Conservation (phyloP, 768 basidiomycete species). For the Leccinum disarticulatum region DNA sequence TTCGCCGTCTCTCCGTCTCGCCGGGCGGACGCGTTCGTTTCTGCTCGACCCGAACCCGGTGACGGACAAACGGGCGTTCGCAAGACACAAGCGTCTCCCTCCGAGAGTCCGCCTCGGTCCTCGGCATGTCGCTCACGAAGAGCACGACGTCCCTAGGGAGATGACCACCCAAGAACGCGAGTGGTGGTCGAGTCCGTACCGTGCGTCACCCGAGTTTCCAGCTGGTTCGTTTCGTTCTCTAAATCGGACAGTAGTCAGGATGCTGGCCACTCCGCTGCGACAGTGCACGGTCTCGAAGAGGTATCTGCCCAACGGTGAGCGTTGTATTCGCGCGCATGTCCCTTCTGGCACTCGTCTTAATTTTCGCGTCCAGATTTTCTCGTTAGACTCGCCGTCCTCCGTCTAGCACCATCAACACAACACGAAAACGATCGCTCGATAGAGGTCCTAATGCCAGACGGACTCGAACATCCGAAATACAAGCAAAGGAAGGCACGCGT, state of each 20-base stretch:
- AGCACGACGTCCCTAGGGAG: conserved; percentile 44
- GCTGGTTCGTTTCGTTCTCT: background rate
- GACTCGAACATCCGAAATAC: conserved; percentile 65
- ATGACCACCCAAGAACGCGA: conserved; percentile 64
- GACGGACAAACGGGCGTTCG: conserved; percentile 47
- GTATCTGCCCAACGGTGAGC: conserved; percentile 57
- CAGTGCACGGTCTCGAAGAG: conserved; percentile 49
- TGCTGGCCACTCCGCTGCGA: conserved; percentile 67
- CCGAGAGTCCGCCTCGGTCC: conserved; percentile 42
- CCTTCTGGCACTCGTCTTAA: conserved; percentile 1
- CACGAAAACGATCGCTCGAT: conserved; percentile 28
- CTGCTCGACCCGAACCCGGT: conserved; percentile 63
- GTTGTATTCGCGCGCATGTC: background rate
- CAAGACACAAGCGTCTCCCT: conserved; percentile 56
- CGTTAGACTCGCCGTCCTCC: conserved; percentile 54
- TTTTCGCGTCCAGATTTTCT: conserved; percentile 53
- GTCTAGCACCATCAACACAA: conserved; percentile 34
- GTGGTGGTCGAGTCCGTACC: conserved; percentile 78
- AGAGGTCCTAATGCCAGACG: conserved; percentile 49
- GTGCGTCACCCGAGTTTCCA: conserved; percentile 39
- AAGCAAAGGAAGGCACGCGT: conserved; percentile 44
- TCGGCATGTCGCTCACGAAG: conserved; percentile 19
- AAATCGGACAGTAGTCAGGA: conserved; percentile 51
- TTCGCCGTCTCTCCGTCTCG: conserved; percentile 45
- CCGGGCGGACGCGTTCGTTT: conserved; percentile 54